Conservation (phyloP, 73 alveolate species). For the Uronychia setigera region DNA sequence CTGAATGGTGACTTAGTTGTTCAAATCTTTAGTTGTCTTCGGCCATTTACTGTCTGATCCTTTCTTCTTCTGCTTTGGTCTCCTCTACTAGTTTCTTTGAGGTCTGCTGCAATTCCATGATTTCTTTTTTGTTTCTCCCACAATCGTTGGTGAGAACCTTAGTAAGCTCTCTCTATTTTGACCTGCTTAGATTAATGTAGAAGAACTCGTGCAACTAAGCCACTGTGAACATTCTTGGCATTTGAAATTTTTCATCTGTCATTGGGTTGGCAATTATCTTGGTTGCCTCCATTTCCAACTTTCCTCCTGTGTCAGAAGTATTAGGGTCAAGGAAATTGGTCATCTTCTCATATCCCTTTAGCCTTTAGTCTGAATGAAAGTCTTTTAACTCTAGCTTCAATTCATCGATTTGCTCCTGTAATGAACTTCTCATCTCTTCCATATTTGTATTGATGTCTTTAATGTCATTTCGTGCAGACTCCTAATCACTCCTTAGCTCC, state of each 20-base stretch:
- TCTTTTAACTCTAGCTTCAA: not conserved
- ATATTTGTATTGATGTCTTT: not conserved
- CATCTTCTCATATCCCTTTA: not conserved
- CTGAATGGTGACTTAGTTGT: not conserved
- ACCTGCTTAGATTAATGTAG: not conserved
- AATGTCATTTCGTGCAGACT: not conserved
- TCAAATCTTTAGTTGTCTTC: not conserved
- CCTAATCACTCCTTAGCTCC: not conserved
- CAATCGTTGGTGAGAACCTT: not conserved
- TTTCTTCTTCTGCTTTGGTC: not conserved
- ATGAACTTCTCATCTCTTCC: not conserved
- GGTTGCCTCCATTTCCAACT: not conserved
- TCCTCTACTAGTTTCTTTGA: not conserved
- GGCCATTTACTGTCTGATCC: not conserved
- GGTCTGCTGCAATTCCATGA: not conserved
- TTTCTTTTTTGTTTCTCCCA: not conserved
- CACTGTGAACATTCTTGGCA: not conserved
- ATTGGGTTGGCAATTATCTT: not conserved
- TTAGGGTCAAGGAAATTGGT: not conserved
- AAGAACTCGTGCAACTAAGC: not conserved
- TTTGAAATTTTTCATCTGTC: not conserved
- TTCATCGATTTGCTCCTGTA: not conserved
- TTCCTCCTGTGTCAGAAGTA: not conserved
- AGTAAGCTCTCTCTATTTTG: not conserved
- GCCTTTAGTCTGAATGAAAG: not conserved